Conservation (phyloP, 225 moss, liverwort and hornwort species). For the Marchantia polymorpha region DNA sequence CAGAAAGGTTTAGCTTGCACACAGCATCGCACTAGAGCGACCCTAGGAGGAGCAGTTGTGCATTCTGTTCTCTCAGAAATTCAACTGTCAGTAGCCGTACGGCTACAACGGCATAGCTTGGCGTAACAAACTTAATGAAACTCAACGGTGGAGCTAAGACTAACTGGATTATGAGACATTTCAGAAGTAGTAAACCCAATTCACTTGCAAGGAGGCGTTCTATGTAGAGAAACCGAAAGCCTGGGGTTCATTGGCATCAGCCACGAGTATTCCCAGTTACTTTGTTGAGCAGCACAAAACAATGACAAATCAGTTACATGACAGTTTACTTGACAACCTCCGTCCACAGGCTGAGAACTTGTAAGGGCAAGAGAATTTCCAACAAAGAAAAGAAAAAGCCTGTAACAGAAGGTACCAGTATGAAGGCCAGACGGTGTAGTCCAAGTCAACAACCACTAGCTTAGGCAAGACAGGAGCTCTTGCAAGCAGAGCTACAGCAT, state of each 20-base stretch:
- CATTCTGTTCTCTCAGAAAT: background rate
- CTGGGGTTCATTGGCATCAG: no score
- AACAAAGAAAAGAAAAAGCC: background rate
- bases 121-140: background rate
- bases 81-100: background rate
- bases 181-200: background rate
- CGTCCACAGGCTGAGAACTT: no score
- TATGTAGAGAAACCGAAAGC: no score
- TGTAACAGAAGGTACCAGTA: constrained; percentile 34
- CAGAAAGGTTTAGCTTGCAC: constrained; percentile 34
- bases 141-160: background rate
- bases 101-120: background rate
- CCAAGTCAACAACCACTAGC: constrained; percentile 39
- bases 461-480: constrained; percentile 34
- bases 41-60: constrained; percentile 1
- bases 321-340: no score
- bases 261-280: background rate
- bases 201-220: background rate
- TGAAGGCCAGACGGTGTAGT: constrained; percentile 42
- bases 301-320: no score
- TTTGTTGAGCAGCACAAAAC: background rate
- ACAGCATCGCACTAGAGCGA: constrained; percentile 23
- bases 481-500: constrained; percentile 27
- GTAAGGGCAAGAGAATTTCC: no score
- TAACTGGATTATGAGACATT: background rate